Conservation (phyloP, 345 rosid species). For the Corymbia maculata region DNA sequence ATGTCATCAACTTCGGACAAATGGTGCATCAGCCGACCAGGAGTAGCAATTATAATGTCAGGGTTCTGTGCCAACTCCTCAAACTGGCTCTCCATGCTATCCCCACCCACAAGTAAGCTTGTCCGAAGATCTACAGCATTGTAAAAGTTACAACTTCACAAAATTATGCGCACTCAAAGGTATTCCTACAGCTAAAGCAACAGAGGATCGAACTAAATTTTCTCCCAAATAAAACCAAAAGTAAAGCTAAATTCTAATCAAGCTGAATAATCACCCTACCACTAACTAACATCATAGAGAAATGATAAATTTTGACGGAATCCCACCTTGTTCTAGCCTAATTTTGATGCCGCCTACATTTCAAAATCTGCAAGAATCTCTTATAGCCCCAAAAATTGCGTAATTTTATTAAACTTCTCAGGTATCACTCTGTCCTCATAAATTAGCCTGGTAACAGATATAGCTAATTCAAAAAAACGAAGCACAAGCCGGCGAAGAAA, state of each 20-base stretch:
- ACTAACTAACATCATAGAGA: neutral
- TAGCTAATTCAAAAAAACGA: neutral
- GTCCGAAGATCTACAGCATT: conserved; percentile 54
- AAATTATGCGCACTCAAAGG: neutral
- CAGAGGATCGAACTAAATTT: neutral
- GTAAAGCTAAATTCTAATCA: neutral
- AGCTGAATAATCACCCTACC: neutral
- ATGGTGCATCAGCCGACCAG: conserved; percentile 95
- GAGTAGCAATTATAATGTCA: conserved; percentile 89
- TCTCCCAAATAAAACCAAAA: neutral
- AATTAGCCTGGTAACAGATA: neutral
- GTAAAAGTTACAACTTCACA: neutral
- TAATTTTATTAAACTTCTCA: neutral
- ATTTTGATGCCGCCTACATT: neutral
- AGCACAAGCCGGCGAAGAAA: neutral
- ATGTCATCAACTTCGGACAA: conserved; percentile 86
- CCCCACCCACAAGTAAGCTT: conserved; percentile 90
- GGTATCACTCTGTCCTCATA: neutral
- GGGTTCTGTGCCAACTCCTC: conserved; percentile 90
- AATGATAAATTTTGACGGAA: neutral
- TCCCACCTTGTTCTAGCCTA: neutral
- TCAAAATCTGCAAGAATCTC: neutral
- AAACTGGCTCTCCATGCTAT: conserved; percentile 89
- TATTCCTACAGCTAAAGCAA: neutral
- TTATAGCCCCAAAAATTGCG: neutral